Conservation (phyloP, 1,284 basidiomycete species). For the Ustilago crameri region DNA sequence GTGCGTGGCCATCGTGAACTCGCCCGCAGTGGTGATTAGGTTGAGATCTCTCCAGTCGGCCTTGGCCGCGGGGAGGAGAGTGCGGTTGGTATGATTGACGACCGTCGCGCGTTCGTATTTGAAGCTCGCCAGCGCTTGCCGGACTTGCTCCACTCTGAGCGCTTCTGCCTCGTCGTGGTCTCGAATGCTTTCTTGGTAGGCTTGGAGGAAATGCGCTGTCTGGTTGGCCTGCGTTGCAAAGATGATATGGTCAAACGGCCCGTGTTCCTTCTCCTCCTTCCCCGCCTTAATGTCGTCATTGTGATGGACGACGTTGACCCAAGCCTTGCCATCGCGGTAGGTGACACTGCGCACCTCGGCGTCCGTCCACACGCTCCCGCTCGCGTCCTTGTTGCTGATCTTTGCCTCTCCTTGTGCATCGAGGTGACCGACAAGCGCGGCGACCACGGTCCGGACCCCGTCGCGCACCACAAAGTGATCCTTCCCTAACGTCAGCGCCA, state of each 20-base stretch:
- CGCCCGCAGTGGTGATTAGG: constrained; percentile 36
- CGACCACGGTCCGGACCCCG: constrained; percentile 61
- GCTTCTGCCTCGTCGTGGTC: neutral
- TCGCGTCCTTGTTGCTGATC: neutral
- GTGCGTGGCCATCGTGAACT: constrained; percentile 60
- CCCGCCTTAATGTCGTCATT: neutral
- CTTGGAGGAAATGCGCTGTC: constrained; percentile 39
- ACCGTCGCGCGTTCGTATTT: constrained; percentile 48
- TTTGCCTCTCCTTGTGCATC: constrained; percentile 1
- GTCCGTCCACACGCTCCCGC: constrained; percentile 23
- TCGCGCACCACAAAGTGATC: constrained; percentile 61
- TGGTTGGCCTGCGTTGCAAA: constrained; percentile 66
- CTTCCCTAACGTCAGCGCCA: constrained; percentile 59
- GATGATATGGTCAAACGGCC: constrained; percentile 60
- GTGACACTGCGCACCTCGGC: constrained; percentile 15
- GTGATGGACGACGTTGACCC: constrained; percentile 25
- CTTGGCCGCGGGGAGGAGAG: constrained; percentile 26
- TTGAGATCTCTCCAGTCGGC: constrained; percentile 58
- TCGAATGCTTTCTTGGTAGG: constrained; percentile 16
- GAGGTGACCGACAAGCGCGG: constrained; percentile 34
- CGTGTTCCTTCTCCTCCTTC: constrained; percentile 21
- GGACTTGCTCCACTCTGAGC: constrained; percentile 11
- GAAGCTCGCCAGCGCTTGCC: constrained; percentile 20
- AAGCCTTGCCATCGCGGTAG: constrained; percentile 9
- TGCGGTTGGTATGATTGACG: constrained; percentile 54